Percentiles rank a stretch among this genome's conserved stretches.
Conservation (phyloP, 2,329 filamentous ascomycete genomes). For the Capronia coronata region DNA sequence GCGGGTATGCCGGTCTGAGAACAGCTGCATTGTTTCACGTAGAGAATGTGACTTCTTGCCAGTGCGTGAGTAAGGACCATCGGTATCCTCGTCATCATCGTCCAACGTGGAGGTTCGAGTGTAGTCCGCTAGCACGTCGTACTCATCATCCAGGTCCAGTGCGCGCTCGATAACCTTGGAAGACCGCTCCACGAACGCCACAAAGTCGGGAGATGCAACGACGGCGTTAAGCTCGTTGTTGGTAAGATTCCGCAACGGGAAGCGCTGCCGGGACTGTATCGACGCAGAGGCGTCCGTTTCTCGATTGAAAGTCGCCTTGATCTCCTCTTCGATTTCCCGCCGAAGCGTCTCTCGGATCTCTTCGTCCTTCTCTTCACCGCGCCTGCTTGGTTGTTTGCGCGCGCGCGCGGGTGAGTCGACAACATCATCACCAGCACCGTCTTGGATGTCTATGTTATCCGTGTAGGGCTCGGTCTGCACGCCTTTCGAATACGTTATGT, state of each 20-base stretch:
- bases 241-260: conserved; percentile 72
- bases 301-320: conserved; percentile 56
- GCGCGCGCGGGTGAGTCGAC: conserved; percentile 55
- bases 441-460: conserved; percentile 41
- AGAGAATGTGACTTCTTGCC: conserved; percentile 30
- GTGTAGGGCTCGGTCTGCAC: conserved; percentile 69
- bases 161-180: conserved; percentile 96
- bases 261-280: conserved; percentile 48
- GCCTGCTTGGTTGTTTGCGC: conserved; percentile 68
- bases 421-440: conserved; percentile 63
- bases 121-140: conserved; percentile 94
- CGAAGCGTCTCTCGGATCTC: conserved; percentile 78
- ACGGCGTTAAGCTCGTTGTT: conserved; percentile 84
- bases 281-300: conserved; percentile 35
- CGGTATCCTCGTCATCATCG: conserved; percentile 63
- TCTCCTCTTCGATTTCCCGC: conserved; percentile 86
- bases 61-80: conserved; percentile 30
- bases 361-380: conserved; percentile 77
- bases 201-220: conserved; percentile 84
- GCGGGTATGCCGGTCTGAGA: conserved; percentile 91
- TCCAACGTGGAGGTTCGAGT: conserved; percentile 67
- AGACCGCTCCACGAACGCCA: conserved; percentile 90
- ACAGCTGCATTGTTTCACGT: conserved; percentile 87
- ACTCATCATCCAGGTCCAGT: conserved; percentile 78
- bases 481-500: conserved; percentile 94